phyloP scores from a whole-genome alignment of 257 asterid genomes.

The Nicotiana noctiflora region DNA sequence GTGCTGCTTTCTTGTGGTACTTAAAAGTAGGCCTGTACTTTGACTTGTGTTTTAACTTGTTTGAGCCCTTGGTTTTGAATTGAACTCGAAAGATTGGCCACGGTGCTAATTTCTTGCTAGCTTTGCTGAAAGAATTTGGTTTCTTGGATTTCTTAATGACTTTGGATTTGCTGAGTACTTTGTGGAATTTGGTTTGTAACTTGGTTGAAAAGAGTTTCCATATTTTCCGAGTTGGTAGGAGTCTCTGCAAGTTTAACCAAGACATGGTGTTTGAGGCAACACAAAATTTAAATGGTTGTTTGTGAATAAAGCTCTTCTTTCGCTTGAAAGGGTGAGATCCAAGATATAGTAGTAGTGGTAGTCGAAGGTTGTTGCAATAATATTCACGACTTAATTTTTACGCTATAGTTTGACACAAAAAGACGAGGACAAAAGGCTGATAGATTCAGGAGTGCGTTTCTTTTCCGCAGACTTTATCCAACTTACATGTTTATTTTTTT shows the following conservation, averaged over 20 bases:
- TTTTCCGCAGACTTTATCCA: conserved; percentile 15
- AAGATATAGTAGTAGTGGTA: not conserved
- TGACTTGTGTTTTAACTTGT: conserved; percentile 37
- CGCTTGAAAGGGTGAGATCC: not conserved
- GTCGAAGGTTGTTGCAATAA: not conserved
- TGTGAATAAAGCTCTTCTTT: no score
- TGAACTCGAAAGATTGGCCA: conserved; percentile 10
- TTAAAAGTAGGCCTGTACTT: conserved; percentile 5
- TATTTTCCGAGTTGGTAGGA: conserved; percentile 36
- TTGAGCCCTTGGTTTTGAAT: conserved; percentile 9
- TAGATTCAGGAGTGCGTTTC: conserved; percentile 7
- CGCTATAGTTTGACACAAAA: conserved; percentile 19
- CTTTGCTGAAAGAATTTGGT: not conserved
- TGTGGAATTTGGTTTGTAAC: conserved; percentile 36
- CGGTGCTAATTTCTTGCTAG: conserved; percentile 6
- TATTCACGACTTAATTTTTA: conserved; percentile 17
- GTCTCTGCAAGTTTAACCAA: conserved; percentile 36
- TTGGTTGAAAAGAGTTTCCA: conserved; percentile 48
- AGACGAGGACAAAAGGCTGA: not conserved
- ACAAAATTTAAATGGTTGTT: no score
- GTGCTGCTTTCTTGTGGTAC: conserved; percentile 20
- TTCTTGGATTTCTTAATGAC: conserved; percentile 18
- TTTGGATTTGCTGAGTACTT: conserved; percentile 28
- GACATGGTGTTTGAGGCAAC: conserved; percentile 21
- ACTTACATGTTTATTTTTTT: no score